Evolutionary conservation across 139 green algal genomes (phyloP), one percentile per base, ranked within the genome.

Genomic region (Chlorella vulgaris): DNA sequence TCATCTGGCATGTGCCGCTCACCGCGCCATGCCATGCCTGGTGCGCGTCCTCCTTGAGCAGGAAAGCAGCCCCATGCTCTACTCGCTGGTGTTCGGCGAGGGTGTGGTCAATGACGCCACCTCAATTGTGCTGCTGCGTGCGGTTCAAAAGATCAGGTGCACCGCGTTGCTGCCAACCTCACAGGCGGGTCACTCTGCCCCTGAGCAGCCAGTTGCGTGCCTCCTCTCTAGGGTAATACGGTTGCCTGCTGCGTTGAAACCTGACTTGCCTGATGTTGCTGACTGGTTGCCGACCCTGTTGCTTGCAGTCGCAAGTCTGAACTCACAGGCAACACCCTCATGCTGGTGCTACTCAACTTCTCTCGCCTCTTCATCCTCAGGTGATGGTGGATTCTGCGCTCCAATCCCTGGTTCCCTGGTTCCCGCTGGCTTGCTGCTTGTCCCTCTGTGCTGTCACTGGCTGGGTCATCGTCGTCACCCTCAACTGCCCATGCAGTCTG

Each of bases 31-130:
- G n/a, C n/a, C n/a, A n/a, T n/a, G n/a, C n/a, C n/a, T n/a, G n/a
- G n/a, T n/a, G n/a, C n/a, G n/a, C n/a, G n/a, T 58, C 15, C 24
- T 19, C n/a, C 60, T 15, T 19, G 69, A 86, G 68, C 86, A 89
- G 61, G 78, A 93, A 7, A 38, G 81, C 55, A 83, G 80, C 36
- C 94, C 95, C 1, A 58, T 94, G 38, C 91, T 98, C 26, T 97
- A 96, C 90, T 88, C 80, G 24, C 83, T 98, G 29, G 93, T 98
- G 35, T 98, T 98, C 86, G 94, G 94, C 0, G 94, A 98, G 79
- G 95, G 94, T 0, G 93, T 98, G 38, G 91, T 98, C 40, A 98
- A 98, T 75, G 95, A 98, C 68, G 95, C 95, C 43, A 94, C 92
- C 38, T 87, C 87, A 19, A 88, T 98, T 10, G 95, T 97, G 60